Evolutionary conservation across 1,284 basidiomycete genomes (phyloP), one percentile per base, ranked within the genome.

Genomic region (Malassezia cuniculi): DNA sequence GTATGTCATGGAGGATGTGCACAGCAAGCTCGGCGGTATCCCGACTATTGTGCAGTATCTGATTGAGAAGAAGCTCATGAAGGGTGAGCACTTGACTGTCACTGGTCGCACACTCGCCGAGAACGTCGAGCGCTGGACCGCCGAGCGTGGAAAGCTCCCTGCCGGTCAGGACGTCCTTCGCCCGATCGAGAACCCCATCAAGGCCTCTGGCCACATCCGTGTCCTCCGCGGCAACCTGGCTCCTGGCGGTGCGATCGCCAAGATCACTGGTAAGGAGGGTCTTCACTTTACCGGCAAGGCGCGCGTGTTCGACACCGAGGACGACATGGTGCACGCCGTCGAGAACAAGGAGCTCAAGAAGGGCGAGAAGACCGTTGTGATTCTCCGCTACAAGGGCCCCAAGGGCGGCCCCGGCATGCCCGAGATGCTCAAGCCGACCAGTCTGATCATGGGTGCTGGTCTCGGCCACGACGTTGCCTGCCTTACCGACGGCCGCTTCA

Each of bases 401-500:
- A 58, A 64, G 41, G 64, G 63, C 44, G 85, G 85, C 38, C 85
- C 85, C 77, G 83, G 85, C 37, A 89, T 89, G 85, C 85, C 83
- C 31, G 85, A 89, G 71, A 89, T 89, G 85, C 74, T 90, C 38
- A 87, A 87, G 70, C 63, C 60, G 15, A 59, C 60, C 3, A 52
- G 36, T 7, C 52, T 59, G 4, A 58, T 63, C 34, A 60, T 63
- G 57, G 90, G 90, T 22, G 89, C 89, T 37, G 90, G 90, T 27
- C 74, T 95, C 14, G 81, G 85, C 27, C 77, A 80, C 46, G 81
- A 82, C 36, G 89, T 87, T 3, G 89, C 89, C 1, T 77, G 93
- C 50, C 79, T 97, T 55, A 97, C 90, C 0, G 90, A 97, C 68
- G 90, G 90, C 31, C 78, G 90, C 28, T 97, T 97, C 75, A 86